phyloP scores from a whole-genome alignment of 1,284 basidiomycete species.

The Tremellales sp. region DNA sequence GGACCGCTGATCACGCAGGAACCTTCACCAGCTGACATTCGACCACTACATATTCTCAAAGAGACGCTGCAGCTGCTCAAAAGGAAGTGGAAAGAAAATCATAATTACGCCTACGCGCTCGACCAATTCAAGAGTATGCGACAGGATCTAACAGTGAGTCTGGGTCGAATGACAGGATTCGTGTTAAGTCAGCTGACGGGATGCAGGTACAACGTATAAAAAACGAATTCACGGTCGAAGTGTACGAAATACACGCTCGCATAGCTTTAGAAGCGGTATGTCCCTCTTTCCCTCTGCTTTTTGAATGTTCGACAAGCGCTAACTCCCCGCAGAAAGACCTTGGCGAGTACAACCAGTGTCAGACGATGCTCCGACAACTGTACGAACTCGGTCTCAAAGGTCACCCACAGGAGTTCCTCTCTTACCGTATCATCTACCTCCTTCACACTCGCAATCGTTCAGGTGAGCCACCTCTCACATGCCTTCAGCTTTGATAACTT shows the following conservation, averaged over 20 bases:
- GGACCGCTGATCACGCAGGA: conserved; percentile 55
- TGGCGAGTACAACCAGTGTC: conserved; percentile 99
- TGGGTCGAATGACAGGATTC: too few relatives aligned
- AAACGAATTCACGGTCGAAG: conserved; percentile 95
- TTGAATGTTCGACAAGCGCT: neutral
- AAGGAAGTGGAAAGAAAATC: conserved; percentile 78
- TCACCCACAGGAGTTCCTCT: conserved; percentile 89
- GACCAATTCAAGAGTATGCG: conserved; percentile 97
- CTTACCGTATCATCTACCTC: conserved; percentile 95
- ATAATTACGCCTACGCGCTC: conserved; percentile 83
- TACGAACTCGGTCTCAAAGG: conserved; percentile 91
- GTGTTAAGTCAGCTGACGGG: conserved; percentile 13
- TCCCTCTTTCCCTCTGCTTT: neutral
- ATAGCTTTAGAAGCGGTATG: conserved; percentile 90
- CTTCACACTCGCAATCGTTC: conserved; percentile 89
- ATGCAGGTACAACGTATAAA: conserved; percentile 99
- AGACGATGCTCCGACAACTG: conserved; percentile 80
- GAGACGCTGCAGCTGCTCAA: conserved; percentile 84
- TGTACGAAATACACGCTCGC: conserved; percentile 97
- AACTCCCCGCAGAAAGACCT: conserved; percentile 87
- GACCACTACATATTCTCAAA: conserved; percentile 78
- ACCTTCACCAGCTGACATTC: conserved; percentile 89
- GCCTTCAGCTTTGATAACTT: neutral
- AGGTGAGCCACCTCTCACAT: conserved; percentile 59
- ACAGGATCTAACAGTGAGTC: conserved; percentile 90